Conservation (phyloP, 352 stramenopile genomes). For the Phytopythium mirpurense region DNA sequence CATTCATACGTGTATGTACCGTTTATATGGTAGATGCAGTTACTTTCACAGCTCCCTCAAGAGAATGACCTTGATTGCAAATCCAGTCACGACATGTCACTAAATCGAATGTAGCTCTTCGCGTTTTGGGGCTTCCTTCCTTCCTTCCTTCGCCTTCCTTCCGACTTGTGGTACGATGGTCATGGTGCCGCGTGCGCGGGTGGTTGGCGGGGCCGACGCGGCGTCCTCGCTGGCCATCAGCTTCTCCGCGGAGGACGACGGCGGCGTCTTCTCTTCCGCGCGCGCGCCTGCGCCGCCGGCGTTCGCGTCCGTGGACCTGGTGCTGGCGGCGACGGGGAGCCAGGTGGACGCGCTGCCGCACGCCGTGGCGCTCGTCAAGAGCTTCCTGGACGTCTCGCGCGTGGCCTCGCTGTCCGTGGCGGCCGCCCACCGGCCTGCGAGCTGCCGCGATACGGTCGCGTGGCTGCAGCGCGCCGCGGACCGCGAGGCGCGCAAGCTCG, state of each 20-base stretch:
- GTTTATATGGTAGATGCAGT: no score
- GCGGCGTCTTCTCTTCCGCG: background rate
- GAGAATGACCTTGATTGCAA: no score
- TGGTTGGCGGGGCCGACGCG: constrained; percentile 4
- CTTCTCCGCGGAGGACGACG: background rate
- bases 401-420: constrained; percentile 24
- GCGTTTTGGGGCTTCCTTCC: no score
- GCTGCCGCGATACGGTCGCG: constrained; percentile 10
- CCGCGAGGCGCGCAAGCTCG: constrained; percentile 23
- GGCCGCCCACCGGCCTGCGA: constrained; percentile 12
- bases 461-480: constrained; percentile 22
- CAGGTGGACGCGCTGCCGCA: constrained; percentile 21
- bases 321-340: constrained; percentile 13
- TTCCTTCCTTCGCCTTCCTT: background rate
- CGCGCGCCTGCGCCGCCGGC: constrained; percentile 2
- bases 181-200: constrained; percentile 6
- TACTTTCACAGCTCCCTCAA: no score
- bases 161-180: background rate
- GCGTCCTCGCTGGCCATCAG: constrained; percentile 4
- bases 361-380: constrained; percentile 18
- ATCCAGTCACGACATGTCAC: no score
- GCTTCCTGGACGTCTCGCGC: constrained; percentile 24
- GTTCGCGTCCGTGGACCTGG: constrained; percentile 27
- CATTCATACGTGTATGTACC: no score
- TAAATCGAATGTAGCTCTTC: no score